Conservation (phyloP, 805 yeast genomes). For the Ogataea pignaliae region DNA sequence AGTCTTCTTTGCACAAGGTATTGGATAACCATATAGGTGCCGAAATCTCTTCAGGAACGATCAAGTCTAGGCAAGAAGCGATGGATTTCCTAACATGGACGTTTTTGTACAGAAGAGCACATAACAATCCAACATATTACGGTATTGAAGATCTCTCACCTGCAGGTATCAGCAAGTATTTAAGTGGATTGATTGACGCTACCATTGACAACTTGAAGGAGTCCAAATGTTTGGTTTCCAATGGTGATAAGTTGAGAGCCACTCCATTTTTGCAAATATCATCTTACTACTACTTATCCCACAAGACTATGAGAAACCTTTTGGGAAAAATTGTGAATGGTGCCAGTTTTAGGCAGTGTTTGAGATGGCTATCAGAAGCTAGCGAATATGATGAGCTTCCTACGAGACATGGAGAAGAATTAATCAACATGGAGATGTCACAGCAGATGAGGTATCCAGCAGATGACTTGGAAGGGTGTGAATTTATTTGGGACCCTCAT, state of each 20-base stretch:
- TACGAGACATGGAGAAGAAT: constrained; percentile 87
- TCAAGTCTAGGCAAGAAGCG: constrained; percentile 60
- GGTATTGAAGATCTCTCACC: constrained; percentile 60
- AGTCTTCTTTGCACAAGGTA: constrained; percentile 73
- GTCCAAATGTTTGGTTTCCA: constrained; percentile 66
- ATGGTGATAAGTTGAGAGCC: constrained; percentile 46
- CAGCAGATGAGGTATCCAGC: constrained; percentile 63
- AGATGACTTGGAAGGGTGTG: constrained; percentile 50
- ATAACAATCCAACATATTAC: constrained; percentile 73
- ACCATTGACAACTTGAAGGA: constrained; percentile 63
- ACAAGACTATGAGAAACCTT: constrained; percentile 74
- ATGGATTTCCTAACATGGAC: constrained; percentile 77
- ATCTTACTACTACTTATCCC: constrained; percentile 90
- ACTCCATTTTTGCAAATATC: constrained; percentile 83
- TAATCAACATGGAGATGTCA: constrained; percentile 80
- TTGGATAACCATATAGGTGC: constrained; percentile 79
- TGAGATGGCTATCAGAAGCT: constrained; percentile 55
- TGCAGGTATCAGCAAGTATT: constrained; percentile 52
- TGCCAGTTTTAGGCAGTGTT: constrained; percentile 55
- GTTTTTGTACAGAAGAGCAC: constrained; percentile 66
- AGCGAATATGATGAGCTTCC: constrained; percentile 85
- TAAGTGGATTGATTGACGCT: constrained; percentile 62
- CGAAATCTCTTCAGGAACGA: constrained; percentile 68
- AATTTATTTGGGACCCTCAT: constrained; percentile 82
- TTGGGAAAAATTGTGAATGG: constrained; percentile 44